These are phyloP conservation scores for Fusarium sublunatum DNA, from an alignment of 2,329 filamentous ascomycete genomes.

Conservation along the genomic window DNA sequence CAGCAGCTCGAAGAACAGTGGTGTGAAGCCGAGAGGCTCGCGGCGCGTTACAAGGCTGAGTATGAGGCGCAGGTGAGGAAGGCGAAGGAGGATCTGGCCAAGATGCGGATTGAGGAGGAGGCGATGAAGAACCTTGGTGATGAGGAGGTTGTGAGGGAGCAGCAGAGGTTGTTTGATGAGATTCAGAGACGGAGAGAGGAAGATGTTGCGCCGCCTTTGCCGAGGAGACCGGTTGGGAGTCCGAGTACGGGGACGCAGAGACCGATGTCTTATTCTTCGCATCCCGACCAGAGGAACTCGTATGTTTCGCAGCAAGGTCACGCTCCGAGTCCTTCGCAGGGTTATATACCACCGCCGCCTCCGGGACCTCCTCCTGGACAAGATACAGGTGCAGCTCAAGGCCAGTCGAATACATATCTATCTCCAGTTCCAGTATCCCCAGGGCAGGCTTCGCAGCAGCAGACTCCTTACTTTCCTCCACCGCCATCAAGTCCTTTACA, in stretches of 20 bases:
- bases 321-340: not conserved
- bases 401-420: not conserved
- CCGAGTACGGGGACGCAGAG: not conserved
- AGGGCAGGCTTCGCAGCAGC: constrained; percentile 4
- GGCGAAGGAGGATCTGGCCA: constrained; percentile 22
- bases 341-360: constrained; percentile 8
- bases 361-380: constrained; percentile 20
- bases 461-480: not conserved
- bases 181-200: constrained; percentile 22
- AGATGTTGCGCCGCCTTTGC: constrained; percentile 19
- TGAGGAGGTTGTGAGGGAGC: constrained; percentile 29
- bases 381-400: not conserved
- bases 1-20: constrained; percentile 34
- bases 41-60: constrained; percentile 38
- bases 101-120: constrained; percentile 21
- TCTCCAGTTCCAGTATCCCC: not conserved
- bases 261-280: constrained; percentile 6
- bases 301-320: constrained; percentile 4
- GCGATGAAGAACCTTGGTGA: constrained; percentile 4
- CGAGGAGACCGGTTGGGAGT: constrained; percentile 18
- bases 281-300: not conserved
- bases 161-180: constrained; percentile 32
- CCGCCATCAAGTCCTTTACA: not conserved
- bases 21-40: constrained; percentile 37
- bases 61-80: constrained; percentile 26